Evolutionary conservation across 768 basidiomycete genomes (phyloP).

Genomic region (Lentinula guzmanii): DNA sequence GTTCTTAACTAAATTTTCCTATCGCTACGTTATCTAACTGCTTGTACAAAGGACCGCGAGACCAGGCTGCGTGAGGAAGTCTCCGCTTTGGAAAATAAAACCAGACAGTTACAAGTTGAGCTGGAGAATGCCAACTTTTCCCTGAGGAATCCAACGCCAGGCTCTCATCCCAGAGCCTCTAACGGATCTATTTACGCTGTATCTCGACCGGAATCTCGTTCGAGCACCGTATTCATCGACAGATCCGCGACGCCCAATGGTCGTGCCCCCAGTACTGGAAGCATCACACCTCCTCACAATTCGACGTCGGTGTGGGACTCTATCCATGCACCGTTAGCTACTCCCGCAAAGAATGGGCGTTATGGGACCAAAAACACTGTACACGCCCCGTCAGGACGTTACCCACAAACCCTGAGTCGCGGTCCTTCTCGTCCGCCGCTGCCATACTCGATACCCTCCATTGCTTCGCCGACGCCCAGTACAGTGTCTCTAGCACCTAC

Average conservation of each 20-base stretch:
- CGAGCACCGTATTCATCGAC: constrained; percentile 55
- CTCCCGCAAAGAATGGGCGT: constrained; percentile 15
- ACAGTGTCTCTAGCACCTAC: constrained; percentile 69
- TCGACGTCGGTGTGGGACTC: constrained; percentile 66
- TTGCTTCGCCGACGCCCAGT: constrained; percentile 73
- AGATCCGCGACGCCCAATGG: constrained; percentile 49
- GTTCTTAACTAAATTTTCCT: constrained; percentile 28
- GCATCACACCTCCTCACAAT: constrained; percentile 40
- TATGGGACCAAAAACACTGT: background rate
- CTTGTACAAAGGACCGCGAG: constrained; percentile 55
- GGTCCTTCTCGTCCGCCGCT: background rate
- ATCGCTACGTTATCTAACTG: background rate
- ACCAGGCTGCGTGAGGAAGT: constrained; percentile 64
- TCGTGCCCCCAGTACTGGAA: constrained; percentile 28
- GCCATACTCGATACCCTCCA: constrained; percentile 14
- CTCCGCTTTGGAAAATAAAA: constrained; percentile 52
- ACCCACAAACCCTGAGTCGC: constrained; percentile 12
- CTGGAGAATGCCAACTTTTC: constrained; percentile 41
- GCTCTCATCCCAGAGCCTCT: constrained; percentile 17
- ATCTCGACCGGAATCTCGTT: constrained; percentile 69
- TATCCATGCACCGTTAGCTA: constrained; percentile 41
- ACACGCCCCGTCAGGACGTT: constrained; percentile 8
- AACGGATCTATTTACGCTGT: constrained; percentile 36
- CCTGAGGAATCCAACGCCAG: constrained; percentile 16
- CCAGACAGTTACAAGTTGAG: constrained; percentile 52